These are phyloP conservation scores for Pichia occidentalis DNA, from an alignment of 805 yeast species.

Conservation along the genomic window DNA sequence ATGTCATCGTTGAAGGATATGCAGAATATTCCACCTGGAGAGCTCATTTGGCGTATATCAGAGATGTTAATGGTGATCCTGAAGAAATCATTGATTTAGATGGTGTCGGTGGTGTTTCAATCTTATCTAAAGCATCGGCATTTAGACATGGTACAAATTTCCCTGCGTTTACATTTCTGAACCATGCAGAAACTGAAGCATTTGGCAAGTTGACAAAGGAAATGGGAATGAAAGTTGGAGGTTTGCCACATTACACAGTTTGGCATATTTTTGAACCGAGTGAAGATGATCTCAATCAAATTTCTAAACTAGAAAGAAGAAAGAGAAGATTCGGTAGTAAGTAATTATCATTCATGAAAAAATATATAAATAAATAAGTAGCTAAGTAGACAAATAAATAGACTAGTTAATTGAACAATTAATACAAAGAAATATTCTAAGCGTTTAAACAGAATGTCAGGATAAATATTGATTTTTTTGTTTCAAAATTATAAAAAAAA, in stretches of 20 bases:
- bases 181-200: slow-evolving; percentile 86
- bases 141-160: slow-evolving; percentile 77
- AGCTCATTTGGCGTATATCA: slow-evolving; percentile 68
- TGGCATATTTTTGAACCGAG: slow-evolving; percentile 92
- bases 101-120: slow-evolving; percentile 86
- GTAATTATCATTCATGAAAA: too few species aligned
- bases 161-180: slow-evolving; percentile 77
- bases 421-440: too few species aligned
- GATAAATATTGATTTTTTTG: too few species aligned
- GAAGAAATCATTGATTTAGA: slow-evolving; percentile 64
- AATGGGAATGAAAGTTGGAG: slow-evolving; percentile 81
- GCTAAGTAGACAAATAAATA: too few species aligned
- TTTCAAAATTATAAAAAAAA: too few species aligned
- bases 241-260: slow-evolving; percentile 80
- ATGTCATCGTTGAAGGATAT: slow-evolving; percentile 83
- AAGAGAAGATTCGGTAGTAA: slow-evolving; percentile 35
- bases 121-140: slow-evolving; percentile 64
- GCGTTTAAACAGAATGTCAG: too few species aligned
- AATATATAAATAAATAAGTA: too few species aligned
- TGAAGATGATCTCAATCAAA: slow-evolving; percentile 70
- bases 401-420: too few species aligned
- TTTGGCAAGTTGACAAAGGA: slow-evolving; percentile 74
- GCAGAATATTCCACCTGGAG: slow-evolving; percentile 85
- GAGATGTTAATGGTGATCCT: slow-evolving; percentile 55
- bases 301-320: slow-evolving; percentile 61